Percentiles rank a stretch among this genome's conserved stretches.
Conservation (phyloP, 768 basidiomycete genomes). For the Termitomyces bulborhizus region DNA sequence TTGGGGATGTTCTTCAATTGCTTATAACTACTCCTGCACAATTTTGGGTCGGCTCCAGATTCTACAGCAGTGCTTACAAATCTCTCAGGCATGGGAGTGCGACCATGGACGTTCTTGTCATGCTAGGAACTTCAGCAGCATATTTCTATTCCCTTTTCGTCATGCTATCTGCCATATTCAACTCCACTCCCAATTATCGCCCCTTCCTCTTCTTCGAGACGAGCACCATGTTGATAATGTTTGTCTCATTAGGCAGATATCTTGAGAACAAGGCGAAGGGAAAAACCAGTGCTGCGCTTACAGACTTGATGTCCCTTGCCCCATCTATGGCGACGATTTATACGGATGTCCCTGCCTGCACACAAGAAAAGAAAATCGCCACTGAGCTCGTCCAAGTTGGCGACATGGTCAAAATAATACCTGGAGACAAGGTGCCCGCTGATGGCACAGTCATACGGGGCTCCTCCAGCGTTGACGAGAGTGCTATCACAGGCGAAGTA, state of each 20-base stretch:
- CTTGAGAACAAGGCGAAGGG: constrained; percentile 97
- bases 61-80: constrained; percentile 89
- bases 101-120: constrained; percentile 98
- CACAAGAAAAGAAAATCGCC: constrained; percentile 83
- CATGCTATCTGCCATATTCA: constrained; percentile 62
- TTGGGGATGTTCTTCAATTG: constrained; percentile 76
- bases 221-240: constrained; percentile 97
- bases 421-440: constrained; percentile 94
- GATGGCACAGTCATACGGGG: constrained; percentile 89
- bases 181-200: constrained; percentile 57
- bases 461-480: constrained; percentile 88
- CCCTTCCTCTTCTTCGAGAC: constrained; percentile 97
- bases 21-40: constrained; percentile 86
- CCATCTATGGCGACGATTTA: constrained; percentile 97
- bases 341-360: constrained; percentile 75
- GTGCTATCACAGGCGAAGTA: constrained; percentile 94
- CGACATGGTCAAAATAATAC: constrained; percentile 89
- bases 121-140: constrained; percentile 91
- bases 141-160: constrained; percentile 82
- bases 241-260: constrained; percentile 92
- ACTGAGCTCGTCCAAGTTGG: constrained; percentile 95
- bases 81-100: constrained; percentile 83
- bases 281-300: constrained; percentile 92
- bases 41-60: constrained; percentile 83
- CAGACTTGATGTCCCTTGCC: constrained; percentile 91